phyloP scores from a whole-genome alignment of 2,329 filamentous ascomycete genomes.

The Cladophialophora carrionii region DNA sequence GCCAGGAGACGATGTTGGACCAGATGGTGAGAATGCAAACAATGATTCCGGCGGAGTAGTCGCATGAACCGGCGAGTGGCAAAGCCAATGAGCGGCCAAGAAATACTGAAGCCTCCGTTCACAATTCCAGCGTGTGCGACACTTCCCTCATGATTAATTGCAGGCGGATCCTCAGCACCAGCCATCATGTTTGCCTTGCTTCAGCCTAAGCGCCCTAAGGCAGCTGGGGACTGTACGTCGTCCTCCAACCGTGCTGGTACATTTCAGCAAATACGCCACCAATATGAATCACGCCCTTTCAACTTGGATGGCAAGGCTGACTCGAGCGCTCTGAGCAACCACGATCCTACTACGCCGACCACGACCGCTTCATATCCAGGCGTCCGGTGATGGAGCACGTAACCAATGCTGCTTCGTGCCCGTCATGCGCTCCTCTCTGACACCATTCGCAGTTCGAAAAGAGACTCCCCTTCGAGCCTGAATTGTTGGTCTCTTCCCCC shows the following conservation, averaged over 20 bases:
- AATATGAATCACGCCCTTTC: neutral
- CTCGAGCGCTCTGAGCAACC: neutral
- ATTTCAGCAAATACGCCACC: slow-evolving; percentile 1
- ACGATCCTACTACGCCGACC: neutral
- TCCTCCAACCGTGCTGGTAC: neutral
- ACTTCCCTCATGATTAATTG: neutral
- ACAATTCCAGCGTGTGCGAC: too few species aligned
- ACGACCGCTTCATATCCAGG: neutral
- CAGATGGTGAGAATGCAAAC: neutral
- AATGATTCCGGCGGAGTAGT: neutral
- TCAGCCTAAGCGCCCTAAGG: neutral
- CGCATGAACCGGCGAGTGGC: neutral
- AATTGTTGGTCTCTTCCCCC: too few species aligned
- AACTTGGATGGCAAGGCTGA: too few species aligned
- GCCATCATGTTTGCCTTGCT: neutral
- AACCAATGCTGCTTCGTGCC: too few species aligned
- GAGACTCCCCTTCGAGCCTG: too few species aligned
- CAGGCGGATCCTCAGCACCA: neutral
- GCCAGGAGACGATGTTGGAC: neutral
- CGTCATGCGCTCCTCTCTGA: too few species aligned
- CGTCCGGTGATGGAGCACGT: too few species aligned
- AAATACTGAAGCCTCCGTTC: too few species aligned
- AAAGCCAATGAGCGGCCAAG: neutral
- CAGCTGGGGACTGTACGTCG: neutral
- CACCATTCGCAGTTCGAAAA: too few species aligned